A percentile compares a stretch with the other conserved stretches of the same genome.
phyloP scores from a whole-genome alignment of 345 rosid species.

The Carallia brachiata region DNA sequence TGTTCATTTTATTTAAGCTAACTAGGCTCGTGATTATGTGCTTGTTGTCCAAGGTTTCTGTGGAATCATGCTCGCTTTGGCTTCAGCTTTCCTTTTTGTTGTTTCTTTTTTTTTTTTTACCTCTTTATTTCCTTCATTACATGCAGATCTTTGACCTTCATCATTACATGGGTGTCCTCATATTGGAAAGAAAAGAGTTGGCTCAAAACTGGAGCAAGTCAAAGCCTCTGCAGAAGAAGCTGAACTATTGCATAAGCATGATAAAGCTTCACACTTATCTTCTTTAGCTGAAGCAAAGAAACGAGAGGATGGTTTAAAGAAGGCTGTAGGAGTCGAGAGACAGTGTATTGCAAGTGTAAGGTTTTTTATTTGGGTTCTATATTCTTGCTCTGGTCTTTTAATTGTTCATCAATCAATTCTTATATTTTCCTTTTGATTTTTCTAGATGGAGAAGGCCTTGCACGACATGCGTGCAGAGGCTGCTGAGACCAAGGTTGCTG shows the following conservation, averaged over 20 bases:
- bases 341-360: slow-evolving; percentile 92
- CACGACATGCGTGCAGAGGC: slow-evolving; percentile 91
- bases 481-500: slow-evolving; percentile 86
- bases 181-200: slow-evolving; percentile 72
- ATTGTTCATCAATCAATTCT: slow-evolving; percentile 5
- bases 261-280: slow-evolving; percentile 60
- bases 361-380: neutral
- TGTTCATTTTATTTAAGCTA: too few species aligned
- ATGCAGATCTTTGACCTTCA: slow-evolving; percentile 79
- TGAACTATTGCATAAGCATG: slow-evolving; percentile 55
- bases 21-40: too few species aligned
- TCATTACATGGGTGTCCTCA: slow-evolving; percentile 90
- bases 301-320: slow-evolving; percentile 75
- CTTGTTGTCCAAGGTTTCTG: too few species aligned
- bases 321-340: slow-evolving; percentile 76
- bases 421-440: slow-evolving; percentile 15
- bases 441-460: slow-evolving; percentile 84
- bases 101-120: neutral
- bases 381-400: neutral
- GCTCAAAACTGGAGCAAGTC: slow-evolving; percentile 55
- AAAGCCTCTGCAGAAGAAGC: slow-evolving; percentile 65
- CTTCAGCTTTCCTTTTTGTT: neutral
- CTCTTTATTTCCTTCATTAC: slow-evolving; percentile 11
- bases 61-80: too few species aligned
- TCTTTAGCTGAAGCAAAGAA: slow-evolving; percentile 67